Base-by-base conservation (phyloP, 371 early-diverging fungal species). In the Mortierella sp. region DNA sequence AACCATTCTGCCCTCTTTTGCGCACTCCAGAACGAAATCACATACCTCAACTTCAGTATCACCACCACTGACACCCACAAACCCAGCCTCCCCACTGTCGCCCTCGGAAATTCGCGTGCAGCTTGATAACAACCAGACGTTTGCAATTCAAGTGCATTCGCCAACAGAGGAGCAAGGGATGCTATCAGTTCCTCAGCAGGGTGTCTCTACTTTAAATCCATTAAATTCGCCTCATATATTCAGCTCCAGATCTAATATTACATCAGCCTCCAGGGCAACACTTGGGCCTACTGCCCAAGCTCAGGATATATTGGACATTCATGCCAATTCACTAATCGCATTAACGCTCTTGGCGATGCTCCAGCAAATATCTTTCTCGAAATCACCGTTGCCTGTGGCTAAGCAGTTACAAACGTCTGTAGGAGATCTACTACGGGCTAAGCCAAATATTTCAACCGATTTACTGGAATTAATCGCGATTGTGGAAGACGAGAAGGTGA, bases 381-480 rank as follows among this genome's bases (percentile, higher is more conserved):
- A 47, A 16, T 73, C 83, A 10, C 74, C 83, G 5, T 58, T 83
- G 1, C 72, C 70, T 14, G 74, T 77, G 1, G 84, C 86, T 16
- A 76, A 85, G 43, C 86, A 87, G 37, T 85, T 90, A n/a, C 85
- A 89, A 55, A 84, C 84, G 8, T 90, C 89, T 1, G 64, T 91
- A 35, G 77, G 84, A 0, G 87, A 81, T 22, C 87, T 91, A 75
- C 77, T 88, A 54, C 61, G 78, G 16, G 80, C 84, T 43, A 91
- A 91, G 65, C 86, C 89, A 0, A 88, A 91, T 61, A 62, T 90
- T 3, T 86, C 88, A 35, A 60, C 85, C n/a, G 90, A 91, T 64
- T 22, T 91, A 12, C 66, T 91, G 16, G 85, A 89, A 40, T 79
- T 89, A 24, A 88, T 91, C 32, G 80, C 90, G 0, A 72, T 86